phyloP scores from a whole-genome alignment of 2,329 filamentous ascomycete species.

The Lecanicillium sp. region DNA sequence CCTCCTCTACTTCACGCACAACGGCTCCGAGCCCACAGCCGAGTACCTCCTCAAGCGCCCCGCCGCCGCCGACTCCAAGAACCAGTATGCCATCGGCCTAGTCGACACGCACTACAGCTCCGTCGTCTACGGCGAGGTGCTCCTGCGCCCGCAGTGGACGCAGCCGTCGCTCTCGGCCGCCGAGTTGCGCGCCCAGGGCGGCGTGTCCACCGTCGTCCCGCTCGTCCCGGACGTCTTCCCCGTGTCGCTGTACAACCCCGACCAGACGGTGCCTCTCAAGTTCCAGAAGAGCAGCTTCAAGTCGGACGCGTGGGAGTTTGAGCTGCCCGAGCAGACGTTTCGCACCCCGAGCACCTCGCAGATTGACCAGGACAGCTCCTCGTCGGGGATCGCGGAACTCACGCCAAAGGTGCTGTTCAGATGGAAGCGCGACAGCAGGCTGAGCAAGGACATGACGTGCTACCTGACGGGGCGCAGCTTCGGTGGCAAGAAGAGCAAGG shows the following conservation, averaged over 20 bases:
- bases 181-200: slow-evolving; percentile 65
- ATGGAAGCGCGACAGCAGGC: slow-evolving; percentile 82
- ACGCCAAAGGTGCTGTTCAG: slow-evolving; percentile 76
- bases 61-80: slow-evolving; percentile 60
- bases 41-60: slow-evolving; percentile 79
- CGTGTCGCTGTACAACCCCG: slow-evolving; percentile 91
- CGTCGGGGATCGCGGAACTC: slow-evolving; percentile 34
- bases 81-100: slow-evolving; percentile 81
- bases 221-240: slow-evolving; percentile 71
- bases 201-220: slow-evolving; percentile 58
- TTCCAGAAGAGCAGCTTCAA: slow-evolving; percentile 68
- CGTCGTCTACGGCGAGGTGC: slow-evolving; percentile 80
- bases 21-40: slow-evolving; percentile 73
- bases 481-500: slow-evolving; percentile 73
- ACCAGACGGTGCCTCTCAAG: slow-evolving; percentile 69
- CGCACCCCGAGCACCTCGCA: slow-evolving; percentile 69
- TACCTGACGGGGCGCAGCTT: slow-evolving; percentile 75
- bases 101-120: slow-evolving; percentile 76
- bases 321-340: slow-evolving; percentile 82
- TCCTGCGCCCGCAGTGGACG: slow-evolving; percentile 79
- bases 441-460: slow-evolving; percentile 84
- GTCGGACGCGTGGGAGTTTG: slow-evolving; percentile 82
- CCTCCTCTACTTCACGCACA: slow-evolving; percentile 56
- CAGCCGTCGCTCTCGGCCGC: slow-evolving; percentile 77
- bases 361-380: slow-evolving; percentile 64